A percentile compares a stretch with the other conserved stretches of the same genome.
Conservation (phyloP, 2,329 filamentous ascomycete species). For the Xylogone sp. region DNA sequence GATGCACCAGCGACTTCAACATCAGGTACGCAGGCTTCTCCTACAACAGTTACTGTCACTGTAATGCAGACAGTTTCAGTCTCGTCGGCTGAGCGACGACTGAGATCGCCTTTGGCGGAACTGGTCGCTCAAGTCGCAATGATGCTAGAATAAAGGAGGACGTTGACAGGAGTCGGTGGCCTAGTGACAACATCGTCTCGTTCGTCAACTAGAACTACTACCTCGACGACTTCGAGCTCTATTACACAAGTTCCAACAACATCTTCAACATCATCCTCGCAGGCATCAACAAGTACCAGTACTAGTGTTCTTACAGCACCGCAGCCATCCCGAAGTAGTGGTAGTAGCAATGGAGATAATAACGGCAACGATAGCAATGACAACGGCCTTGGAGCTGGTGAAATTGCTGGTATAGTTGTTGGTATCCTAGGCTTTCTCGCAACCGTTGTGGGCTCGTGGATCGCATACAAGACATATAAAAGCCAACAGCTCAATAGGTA, state of each 20-base stretch:
- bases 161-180: too few relatives aligned
- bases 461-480: not conserved
- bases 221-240: too few relatives aligned
- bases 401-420: not conserved
- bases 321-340: too few relatives aligned
- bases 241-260: too few relatives aligned
- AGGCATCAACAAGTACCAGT: slow-evolving; percentile 57
- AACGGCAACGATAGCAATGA: not conserved
- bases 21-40: not conserved
- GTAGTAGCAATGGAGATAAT: too few relatives aligned
- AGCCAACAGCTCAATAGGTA: slow-evolving; percentile 7
- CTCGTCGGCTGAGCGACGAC: not conserved
- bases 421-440: not conserved
- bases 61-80: not conserved
- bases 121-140: too few relatives aligned
- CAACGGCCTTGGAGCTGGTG: not conserved
- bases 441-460: not conserved
- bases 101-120: not conserved
- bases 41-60: not conserved
- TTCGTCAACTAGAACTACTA: too few relatives aligned
- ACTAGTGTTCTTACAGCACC: slow-evolving; percentile 24
- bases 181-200: too few relatives aligned
- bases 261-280: slow-evolving; percentile 38
- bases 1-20: not conserved
- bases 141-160: too few relatives aligned